Evolutionary conservation across 1,284 basidiomycete species (phyloP), one percentile per base, ranked within the genome.

Genomic region (Athelia psychrophila): DNA sequence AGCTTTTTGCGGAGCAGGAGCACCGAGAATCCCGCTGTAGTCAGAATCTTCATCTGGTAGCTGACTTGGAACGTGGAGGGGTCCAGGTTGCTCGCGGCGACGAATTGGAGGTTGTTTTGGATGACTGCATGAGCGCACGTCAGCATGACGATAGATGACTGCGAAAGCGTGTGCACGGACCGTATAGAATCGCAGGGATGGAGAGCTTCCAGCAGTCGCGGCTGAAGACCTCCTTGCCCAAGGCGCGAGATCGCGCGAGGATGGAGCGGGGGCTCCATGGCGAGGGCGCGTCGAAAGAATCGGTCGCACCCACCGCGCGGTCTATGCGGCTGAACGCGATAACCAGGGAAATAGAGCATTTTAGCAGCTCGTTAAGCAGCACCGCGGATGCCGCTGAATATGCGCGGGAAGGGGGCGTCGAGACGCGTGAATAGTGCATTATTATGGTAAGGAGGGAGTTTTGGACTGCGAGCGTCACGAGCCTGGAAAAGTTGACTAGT

Each of bases 31-130:
- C 87, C 91, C 15, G 95, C 95, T 12, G 95, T 98, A 24, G 95
- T 98, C 56, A 98, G 84, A 61, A 98, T 97, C 76, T 98, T 96
- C 92, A 95, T 95, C 70, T 96, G 93, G 71, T 96, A 96, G 51
- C 90, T 93, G 64, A 95, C 91, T 68, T 94, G 91, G 74, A 98
- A 98, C 18, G 95, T 95, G 13, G 95, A 93, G 19, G 93, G 93
- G 54, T 94, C 91, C 53, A 98, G 80, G 67, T 98, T 97, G 52
- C 89, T 88, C 22, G 91, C 90, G 15, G 95, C 95, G 54, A 96
- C 88, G 70, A 94, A 98, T 69, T 98, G 95, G 38, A 98, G 78
- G 69, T 94, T 95, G 77, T 98, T 98, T 74, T 98, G 95, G 54
- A 96, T 84, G 61, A 96, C 93, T 76, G 55, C 47, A 54, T 24